Evolutionary conservation across 1,284 basidiomycete genomes (phyloP), one percentile per base, ranked within the genome.

Genomic region (Cystobasidium pallidum): DNA sequence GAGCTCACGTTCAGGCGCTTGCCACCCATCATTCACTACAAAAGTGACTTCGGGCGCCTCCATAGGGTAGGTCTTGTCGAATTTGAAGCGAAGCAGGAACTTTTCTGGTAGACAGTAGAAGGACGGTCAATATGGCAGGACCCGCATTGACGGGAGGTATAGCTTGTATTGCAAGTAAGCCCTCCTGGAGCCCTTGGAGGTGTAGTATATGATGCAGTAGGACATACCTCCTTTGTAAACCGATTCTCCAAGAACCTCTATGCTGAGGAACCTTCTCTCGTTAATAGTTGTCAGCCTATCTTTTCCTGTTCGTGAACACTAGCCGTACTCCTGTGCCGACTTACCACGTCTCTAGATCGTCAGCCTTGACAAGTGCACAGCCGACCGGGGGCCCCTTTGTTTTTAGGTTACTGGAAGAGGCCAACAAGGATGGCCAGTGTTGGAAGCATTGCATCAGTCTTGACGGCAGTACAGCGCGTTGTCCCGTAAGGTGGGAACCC

Each of bases 21-120:
- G 72, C 66, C 70, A 80, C 6, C 77, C 78, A 52, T 77, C 76
- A 4, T 65, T 76, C 34, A 74, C 74, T 52, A 80, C 74, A 70
- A 80, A 80, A 30, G 78, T 76, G 1, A 78, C 78, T 66, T 80
- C 79, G 17, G 79, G 79, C 32, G 78, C 76, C 57, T 80, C 79
- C 72, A 80, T 77, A 26, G 79, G 79, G 58, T 80, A 80, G 4
- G 59, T 66, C 21, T 76, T 76, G 11, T 75, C 74, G 70, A 80
- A 80, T 36, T 78, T 76, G 47, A 80, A 79, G 45, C 79, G 76
- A 21, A 80, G 75, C 10, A 73, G 76, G 70, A 80, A 80, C 49
- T 70, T 75, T 61, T 80, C 75, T 73, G 58, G 34, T 0, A 32
- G 11, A 7, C 28, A 26, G 11, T 45, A 19, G 3, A 45, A 15